Conservation (phyloP, 2,329 filamentous ascomycete genomes). For the Penicillium paneum region DNA sequence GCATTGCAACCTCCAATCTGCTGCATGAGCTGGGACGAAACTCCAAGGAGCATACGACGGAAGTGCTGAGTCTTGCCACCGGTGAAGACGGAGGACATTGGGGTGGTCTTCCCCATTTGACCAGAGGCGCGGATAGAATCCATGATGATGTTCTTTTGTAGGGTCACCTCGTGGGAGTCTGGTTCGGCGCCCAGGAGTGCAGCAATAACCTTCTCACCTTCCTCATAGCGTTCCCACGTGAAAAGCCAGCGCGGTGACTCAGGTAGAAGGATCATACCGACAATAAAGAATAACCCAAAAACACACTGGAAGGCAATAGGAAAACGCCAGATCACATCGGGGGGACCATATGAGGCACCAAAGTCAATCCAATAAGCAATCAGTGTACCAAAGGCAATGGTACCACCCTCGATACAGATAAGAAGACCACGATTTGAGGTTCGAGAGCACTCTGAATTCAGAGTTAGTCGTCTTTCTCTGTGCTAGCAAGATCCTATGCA, state of each 20-base stretch:
- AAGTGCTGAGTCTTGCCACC: constrained; percentile 31
- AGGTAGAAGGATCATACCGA: constrained; percentile 36
- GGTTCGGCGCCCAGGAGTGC: constrained; percentile 44
- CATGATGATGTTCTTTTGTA: constrained; percentile 54
- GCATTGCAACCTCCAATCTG: constrained; percentile 48
- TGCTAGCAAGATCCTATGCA: not conserved
- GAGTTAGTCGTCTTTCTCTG: not conserved
- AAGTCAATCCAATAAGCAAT: constrained; percentile 29
- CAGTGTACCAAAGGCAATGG: constrained; percentile 34
- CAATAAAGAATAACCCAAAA: constrained; percentile 43
- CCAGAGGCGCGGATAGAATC: constrained; percentile 59
- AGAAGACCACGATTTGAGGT: constrained; percentile 55
- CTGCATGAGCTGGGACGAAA: constrained; percentile 38
- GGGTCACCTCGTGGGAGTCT: constrained; percentile 51
- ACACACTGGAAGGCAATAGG: constrained; percentile 49
- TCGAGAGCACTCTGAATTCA: constrained; percentile 37
- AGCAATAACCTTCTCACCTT: constrained; percentile 46
- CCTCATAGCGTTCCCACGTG: constrained; percentile 37
- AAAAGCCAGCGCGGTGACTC: constrained; percentile 36
- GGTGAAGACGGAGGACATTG: constrained; percentile 45
- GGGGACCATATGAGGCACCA: constrained; percentile 21
- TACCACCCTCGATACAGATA: constrained; percentile 53
- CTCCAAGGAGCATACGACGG: constrained; percentile 30
- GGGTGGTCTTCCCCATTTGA: constrained; percentile 45
- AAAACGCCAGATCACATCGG: constrained; percentile 43